phyloP scores from a whole-genome alignment of 139 green algal species.

The Parachlorella kessleri region DNA sequence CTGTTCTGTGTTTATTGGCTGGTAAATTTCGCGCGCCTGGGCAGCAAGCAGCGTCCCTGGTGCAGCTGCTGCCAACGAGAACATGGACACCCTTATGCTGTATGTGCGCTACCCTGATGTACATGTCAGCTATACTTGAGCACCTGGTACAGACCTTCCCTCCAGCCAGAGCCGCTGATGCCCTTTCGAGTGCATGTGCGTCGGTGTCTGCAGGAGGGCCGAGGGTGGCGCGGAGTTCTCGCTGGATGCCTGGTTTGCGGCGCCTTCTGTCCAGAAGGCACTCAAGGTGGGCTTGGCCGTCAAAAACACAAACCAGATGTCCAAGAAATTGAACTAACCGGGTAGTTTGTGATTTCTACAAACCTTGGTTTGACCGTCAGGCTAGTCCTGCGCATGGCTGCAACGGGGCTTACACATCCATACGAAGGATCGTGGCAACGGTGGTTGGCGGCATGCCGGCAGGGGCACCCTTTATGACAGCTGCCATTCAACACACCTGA shows the following conservation, averaged over 20 bases:
- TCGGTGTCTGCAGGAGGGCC: no score
- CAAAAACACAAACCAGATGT: background rate
- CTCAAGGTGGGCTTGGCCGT: background rate
- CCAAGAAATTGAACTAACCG: background rate
- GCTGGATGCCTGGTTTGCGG: conserved; percentile 40
- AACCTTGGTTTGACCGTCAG: background rate
- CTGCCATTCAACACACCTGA: no score
- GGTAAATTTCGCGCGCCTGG: no score
- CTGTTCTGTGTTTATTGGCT: no score
- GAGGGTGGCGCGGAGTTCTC: conserved; percentile 23
- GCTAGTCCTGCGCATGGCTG: background rate
- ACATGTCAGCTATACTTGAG: no score
- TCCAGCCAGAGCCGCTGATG: no score
- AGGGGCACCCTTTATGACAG: background rate
- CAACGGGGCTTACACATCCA: background rate
- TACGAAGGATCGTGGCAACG: no score
- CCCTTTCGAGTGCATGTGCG: no score
- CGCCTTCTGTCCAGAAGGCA: background rate
- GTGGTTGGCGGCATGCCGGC: background rate
- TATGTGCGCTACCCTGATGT: background rate
- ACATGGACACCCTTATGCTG: background rate
- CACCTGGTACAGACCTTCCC: no score
- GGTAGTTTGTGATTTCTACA: background rate
- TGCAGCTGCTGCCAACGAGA: no score
- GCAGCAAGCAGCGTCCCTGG: no score